Percentiles rank a stretch among this genome's conserved stretches.
These are phyloP conservation scores for Cadophora sp. DNA, from an alignment of 2,329 filamentous ascomycete genomes.

Conservation along the genomic window DNA sequence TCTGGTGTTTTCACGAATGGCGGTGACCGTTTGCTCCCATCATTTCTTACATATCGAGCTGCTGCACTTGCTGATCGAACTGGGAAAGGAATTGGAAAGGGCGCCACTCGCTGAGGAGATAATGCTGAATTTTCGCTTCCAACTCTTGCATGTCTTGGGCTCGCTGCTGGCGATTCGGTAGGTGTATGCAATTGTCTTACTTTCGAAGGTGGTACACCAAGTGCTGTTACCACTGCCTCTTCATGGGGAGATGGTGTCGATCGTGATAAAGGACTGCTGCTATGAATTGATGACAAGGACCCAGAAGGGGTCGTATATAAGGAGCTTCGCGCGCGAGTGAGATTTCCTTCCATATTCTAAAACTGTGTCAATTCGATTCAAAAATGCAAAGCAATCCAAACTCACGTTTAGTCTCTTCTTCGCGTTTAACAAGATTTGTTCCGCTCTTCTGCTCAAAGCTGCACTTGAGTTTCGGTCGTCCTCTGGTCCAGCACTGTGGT, in stretches of 20 bases:
- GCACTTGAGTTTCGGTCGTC: constrained; percentile 74
- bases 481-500: constrained; percentile 48
- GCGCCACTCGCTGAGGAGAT: constrained; percentile 49
- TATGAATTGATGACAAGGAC: constrained; percentile 53
- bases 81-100: constrained; percentile 55
- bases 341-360: constrained; percentile 92
- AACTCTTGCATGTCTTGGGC: constrained; percentile 62
- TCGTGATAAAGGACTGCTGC: constrained; percentile 46
- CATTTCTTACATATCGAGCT: constrained; percentile 52
- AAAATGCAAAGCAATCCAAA: constrained; percentile 25
- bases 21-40: constrained; percentile 25
- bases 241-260: constrained; percentile 42
- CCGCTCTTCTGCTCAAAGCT: constrained; percentile 81
- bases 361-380: constrained; percentile 29
- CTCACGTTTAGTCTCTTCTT: constrained; percentile 87
- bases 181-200: constrained; percentile 37
- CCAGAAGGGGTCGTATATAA: constrained; percentile 59
- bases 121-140: constrained; percentile 66
- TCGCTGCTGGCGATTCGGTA: constrained; percentile 41
- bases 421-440: constrained; percentile 90
- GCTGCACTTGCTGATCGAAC: constrained; percentile 70
- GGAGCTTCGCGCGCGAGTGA: constrained; percentile 77
- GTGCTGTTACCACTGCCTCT: constrained; percentile 28
- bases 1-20: constrained; percentile 27
- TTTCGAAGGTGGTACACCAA: constrained; percentile 35